A percentile compares a stretch with the other conserved stretches of the same genome.
phyloP scores from a whole-genome alignment of 768 basidiomycete species.

The Rubroboletus pulcherrimus region DNA sequence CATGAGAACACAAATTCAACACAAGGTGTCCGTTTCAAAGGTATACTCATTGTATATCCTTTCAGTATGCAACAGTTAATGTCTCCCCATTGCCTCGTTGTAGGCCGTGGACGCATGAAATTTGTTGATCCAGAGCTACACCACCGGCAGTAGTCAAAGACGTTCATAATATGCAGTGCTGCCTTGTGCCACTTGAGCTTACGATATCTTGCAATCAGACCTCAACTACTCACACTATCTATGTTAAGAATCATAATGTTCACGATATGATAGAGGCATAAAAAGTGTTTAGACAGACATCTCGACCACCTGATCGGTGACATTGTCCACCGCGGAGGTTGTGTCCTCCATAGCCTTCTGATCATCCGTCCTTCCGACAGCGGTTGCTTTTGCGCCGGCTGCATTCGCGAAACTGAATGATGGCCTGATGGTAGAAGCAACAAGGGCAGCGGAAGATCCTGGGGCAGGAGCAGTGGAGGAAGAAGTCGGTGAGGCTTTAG shows the following conservation, averaged over 20 bases:
- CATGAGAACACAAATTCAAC: slow-evolving; percentile 32
- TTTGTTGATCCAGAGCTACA: slow-evolving; percentile 56
- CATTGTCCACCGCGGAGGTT: slow-evolving; percentile 1
- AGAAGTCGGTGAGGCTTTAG: slow-evolving; percentile 33
- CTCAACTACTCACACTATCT: neutral
- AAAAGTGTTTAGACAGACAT: slow-evolving; percentile 15
- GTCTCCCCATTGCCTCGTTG: neutral
- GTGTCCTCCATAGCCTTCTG: slow-evolving; percentile 7
- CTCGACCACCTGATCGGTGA: slow-evolving; percentile 17
- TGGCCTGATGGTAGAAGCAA: slow-evolving; percentile 55
- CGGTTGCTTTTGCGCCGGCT: slow-evolving; percentile 39
- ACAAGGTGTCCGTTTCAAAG: slow-evolving; percentile 63
- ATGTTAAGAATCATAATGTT: slow-evolving; percentile 3
- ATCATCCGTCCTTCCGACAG: slow-evolving; percentile 17
- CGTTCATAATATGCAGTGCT: neutral
- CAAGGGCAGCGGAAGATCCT: slow-evolving; percentile 28
- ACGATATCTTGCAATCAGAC: slow-evolving; percentile 2
- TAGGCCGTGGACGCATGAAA: slow-evolving; percentile 67
- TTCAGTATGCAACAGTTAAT: neutral
- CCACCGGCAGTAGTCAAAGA: slow-evolving; percentile 20
- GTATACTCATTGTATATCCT: slow-evolving; percentile 26
- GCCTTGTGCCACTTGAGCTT: neutral
- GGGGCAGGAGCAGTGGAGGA: slow-evolving; percentile 5
- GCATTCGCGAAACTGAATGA: slow-evolving; percentile 81
- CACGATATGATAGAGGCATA: slow-evolving; percentile 14